Base-by-base conservation (phyloP, 2,329 filamentous ascomycete genomes). In the Botryosphaeria dothidea region DNA sequence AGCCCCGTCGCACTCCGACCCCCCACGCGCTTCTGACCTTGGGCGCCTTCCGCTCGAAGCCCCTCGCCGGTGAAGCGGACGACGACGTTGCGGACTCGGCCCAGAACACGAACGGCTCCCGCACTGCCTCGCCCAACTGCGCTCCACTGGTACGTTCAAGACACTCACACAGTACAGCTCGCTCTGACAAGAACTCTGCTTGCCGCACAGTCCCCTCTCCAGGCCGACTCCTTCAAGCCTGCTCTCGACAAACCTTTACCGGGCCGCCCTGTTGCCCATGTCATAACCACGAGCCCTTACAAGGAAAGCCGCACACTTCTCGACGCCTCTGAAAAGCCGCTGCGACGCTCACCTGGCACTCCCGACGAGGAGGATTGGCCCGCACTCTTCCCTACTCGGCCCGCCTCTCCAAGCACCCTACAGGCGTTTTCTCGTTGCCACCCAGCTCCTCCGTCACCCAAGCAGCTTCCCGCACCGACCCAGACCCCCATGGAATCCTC, bases 221-320 rank as follows among this genome's bases (percentile, higher is more conserved):
- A 43, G 7, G 25, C 62, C 1, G 51, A 62, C 6, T 66, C 54
- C 19, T 46, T 27, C 8, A 57, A 38, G 4, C 15, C 52, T n/a
- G 38, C 27, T 29, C 38, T 29, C n/a, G 67, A 79, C 36, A 81
- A 81, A 67, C 74, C 77, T n/a, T 69, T 81, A 4, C 79, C 79
- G 8, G 74, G 76, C 45, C 74, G 75, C 9, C 79, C 79, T 2
- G 63, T 77, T 13, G 74, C 70, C 25, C 73, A 75, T 15, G 31
- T 79, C 4, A 62, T 71, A 9, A 68, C 74, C 38, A 68, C 69
- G 3, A 78, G 74, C 58, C 77, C 78, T 3, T 70, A 68, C 7
- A 78, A 77, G 66, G 72, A 76, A 34, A 71, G 72, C 29, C 75
- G 76, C 17, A 77, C 74, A 2, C 71, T 81, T 21, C 67, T 81